Percentiles rank a stretch among this genome's conserved stretches.
Evolutionary conservation across 2,329 filamentous ascomycete genomes (phyloP).

Genomic region (Fusarium nisikadoi): DNA sequence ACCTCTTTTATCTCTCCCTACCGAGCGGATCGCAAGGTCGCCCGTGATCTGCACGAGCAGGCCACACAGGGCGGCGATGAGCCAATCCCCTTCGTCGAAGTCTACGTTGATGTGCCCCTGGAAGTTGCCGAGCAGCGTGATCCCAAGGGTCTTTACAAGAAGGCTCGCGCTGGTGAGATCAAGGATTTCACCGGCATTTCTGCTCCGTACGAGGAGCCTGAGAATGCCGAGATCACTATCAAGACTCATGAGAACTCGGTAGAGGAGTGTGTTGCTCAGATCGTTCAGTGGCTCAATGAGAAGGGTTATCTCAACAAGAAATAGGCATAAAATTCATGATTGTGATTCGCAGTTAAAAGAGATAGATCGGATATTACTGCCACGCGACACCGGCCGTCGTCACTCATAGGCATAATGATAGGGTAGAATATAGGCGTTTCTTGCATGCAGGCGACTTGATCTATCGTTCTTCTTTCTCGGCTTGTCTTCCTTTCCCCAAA

Average conservation of each 20-base stretch:
- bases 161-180: constrained; percentile 91
- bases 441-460: constrained; percentile 37
- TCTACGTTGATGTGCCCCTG: constrained; percentile 90
- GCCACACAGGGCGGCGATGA: constrained; percentile 66
- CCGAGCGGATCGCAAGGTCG: constrained; percentile 83
- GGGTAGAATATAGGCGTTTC: constrained; percentile 47
- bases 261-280: constrained; percentile 87
- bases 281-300: constrained; percentile 80
- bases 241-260: constrained; percentile 83
- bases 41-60: constrained; percentile 80
- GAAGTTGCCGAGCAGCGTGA: constrained; percentile 94
- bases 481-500: not conserved
- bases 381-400: constrained; percentile 37
- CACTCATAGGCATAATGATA: constrained; percentile 38
- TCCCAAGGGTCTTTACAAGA: constrained; percentile 98
- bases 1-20: constrained; percentile 98
- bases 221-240: constrained; percentile 87
- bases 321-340: constrained; percentile 25
- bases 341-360: constrained; percentile 29
- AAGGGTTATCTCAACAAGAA: constrained; percentile 63
- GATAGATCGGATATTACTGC: constrained; percentile 44
- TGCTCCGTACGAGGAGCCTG: constrained; percentile 92
- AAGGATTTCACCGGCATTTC: constrained; percentile 97
- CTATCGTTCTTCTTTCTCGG: constrained; percentile 17
- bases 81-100: constrained; percentile 88